Conservation (phyloP, 768 basidiomycete genomes). For the Hericium rajendrae region DNA sequence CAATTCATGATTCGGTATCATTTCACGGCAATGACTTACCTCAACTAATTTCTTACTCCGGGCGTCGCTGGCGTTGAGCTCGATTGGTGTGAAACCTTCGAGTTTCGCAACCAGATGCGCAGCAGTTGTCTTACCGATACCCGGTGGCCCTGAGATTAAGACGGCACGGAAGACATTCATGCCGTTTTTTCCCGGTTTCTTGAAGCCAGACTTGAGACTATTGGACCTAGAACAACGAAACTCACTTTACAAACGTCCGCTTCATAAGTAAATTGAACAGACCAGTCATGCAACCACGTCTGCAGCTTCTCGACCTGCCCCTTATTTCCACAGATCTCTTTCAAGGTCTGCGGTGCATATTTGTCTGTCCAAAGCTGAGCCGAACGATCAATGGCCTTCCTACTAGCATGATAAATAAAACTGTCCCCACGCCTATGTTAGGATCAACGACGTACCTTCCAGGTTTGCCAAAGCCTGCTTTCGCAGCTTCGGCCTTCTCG, state of each 20-base stretch:
- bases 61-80: slow-evolving; percentile 92
- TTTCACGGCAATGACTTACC: slow-evolving; percentile 31
- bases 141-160: slow-evolving; percentile 87
- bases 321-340: slow-evolving; percentile 96
- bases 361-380: slow-evolving; percentile 90
- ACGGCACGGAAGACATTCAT: slow-evolving; percentile 82
- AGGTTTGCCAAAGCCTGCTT: slow-evolving; percentile 9
- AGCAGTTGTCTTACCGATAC: slow-evolving; percentile 95
- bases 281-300: slow-evolving; percentile 87
- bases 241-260: background rate
- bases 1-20: background rate
- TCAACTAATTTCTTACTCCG: slow-evolving; percentile 96
- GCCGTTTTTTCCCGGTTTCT: slow-evolving; percentile 87
- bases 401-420: slow-evolving; percentile 11
- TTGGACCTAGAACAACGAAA: slow-evolving; percentile 43
- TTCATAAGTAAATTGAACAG: slow-evolving; percentile 15
- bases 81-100: slow-evolving; percentile 88
- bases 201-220: slow-evolving; percentile 70
- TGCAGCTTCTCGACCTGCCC: slow-evolving; percentile 80
- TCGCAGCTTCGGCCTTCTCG: slow-evolving; percentile 35
- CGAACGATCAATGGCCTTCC: slow-evolving; percentile 32
- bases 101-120: slow-evolving; percentile 88
- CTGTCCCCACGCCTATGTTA: background rate
- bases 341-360: slow-evolving; percentile 81
- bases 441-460: slow-evolving; percentile 13